Percentiles rank a stretch among this genome's conserved stretches.
Conservation (phyloP, 2,329 filamentous ascomycete species). For the Fusarium drepaniforme region DNA sequence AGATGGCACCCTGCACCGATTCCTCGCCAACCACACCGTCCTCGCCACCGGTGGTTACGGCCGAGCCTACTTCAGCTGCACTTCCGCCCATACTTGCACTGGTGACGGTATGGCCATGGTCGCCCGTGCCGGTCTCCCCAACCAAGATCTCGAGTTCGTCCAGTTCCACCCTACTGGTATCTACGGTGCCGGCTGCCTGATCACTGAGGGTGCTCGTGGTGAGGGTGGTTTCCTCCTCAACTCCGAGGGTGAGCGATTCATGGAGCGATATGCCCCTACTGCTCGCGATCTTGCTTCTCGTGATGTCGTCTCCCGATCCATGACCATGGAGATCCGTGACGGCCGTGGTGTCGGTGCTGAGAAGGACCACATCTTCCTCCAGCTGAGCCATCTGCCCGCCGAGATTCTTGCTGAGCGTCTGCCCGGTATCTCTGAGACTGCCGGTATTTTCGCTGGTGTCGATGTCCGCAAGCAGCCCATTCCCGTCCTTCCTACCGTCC, state of each 20-base stretch:
- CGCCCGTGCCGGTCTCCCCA: constrained; percentile 94
- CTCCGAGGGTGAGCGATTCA: constrained; percentile 98
- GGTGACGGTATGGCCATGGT: constrained; percentile 99
- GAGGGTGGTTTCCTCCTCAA: constrained; percentile 98
- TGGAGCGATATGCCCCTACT: constrained; percentile 98
- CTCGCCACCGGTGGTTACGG: constrained; percentile 97
- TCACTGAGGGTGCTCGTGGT: constrained; percentile 97
- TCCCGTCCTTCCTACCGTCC: constrained; percentile 93
- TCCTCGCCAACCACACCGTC: constrained; percentile 96
- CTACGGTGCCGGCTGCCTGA: constrained; percentile 97
- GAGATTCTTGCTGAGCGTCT: constrained; percentile 96
- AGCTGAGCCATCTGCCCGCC: constrained; percentile 93
- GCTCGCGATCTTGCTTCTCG: constrained; percentile 97
- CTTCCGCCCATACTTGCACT: constrained; percentile 97
- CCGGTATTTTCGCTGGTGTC: constrained; percentile 96
- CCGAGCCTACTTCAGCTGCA: constrained; percentile 98
- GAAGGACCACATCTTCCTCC: constrained; percentile 98
- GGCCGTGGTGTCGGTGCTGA: constrained; percentile 96
- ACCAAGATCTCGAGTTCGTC: constrained; percentile 99
- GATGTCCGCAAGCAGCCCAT: constrained; percentile 98
- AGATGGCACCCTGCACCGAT: constrained; percentile 96
- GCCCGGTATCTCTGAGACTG: constrained; percentile 98
- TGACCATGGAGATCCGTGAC: constrained; percentile 98
- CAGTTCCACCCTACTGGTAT: constrained; percentile 99
- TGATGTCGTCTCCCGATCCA: constrained; percentile 96